phyloP scores from a whole-genome alignment of 176 grass and related monocot species.

The Tuctoria greenei region DNA sequence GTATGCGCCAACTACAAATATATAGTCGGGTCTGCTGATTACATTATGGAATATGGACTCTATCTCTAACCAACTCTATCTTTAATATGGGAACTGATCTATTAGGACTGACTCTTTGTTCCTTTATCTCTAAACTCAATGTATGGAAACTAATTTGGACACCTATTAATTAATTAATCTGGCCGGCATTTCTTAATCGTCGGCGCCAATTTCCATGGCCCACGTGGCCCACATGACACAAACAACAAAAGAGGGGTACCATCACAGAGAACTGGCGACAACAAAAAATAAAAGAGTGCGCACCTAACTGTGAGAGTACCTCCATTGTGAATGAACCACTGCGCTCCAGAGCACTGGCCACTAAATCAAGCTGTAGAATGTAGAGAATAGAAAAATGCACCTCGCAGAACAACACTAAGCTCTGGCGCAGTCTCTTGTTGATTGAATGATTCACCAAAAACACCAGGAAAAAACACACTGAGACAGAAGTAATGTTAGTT shows the following conservation, averaged over 20 bases:
- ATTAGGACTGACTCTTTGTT: too few species aligned
- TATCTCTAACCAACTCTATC: too few species aligned
- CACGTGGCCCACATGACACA: too few species aligned
- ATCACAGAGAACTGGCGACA: slow-evolving; percentile 25
- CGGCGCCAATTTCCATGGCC: too few species aligned
- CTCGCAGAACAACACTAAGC: slow-evolving; percentile 90
- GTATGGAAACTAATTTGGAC: too few species aligned
- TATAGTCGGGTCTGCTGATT: too few species aligned
- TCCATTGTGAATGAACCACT: slow-evolving; percentile 67
- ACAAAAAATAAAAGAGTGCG: slow-evolving; percentile 37
- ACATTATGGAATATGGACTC: too few species aligned
- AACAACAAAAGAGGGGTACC: slow-evolving; percentile 17
- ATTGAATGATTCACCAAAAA: slow-evolving; percentile 93
- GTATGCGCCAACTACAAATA: too few species aligned
- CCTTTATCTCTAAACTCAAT: too few species aligned
- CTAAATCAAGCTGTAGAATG: slow-evolving; percentile 92
- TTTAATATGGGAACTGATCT: too few species aligned
- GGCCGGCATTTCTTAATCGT: too few species aligned
- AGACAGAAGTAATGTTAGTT: slow-evolving; percentile 29
- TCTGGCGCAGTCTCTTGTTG: slow-evolving; percentile 63
- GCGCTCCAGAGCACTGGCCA: slow-evolving; percentile 68
- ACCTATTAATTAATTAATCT: too few species aligned
- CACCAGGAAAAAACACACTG: slow-evolving; percentile 97
- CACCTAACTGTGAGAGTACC: slow-evolving; percentile 92
- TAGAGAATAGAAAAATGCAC: slow-evolving; percentile 86